Conservation (phyloP, 2,329 filamentous ascomycete species). For the Colletotrichum kahawae region DNA sequence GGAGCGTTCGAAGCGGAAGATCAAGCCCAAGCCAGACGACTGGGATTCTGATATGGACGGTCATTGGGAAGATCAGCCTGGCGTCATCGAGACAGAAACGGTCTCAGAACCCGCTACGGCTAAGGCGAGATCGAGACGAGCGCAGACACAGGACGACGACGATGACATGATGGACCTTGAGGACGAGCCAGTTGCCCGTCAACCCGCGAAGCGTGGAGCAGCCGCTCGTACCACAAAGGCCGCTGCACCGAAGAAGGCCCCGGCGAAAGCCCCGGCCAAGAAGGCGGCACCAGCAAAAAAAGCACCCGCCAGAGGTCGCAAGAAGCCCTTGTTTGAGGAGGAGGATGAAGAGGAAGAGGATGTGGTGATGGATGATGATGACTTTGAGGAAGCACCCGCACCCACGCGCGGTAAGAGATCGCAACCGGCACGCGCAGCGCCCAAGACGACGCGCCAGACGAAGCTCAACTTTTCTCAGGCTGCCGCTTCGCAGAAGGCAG, state of each 20-base stretch:
- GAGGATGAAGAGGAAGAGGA: conserved; percentile 52
- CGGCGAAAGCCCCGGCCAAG: conserved; percentile 46
- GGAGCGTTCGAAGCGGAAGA: conserved; percentile 48
- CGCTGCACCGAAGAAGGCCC: conserved; percentile 38
- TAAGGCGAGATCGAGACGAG: conserved; percentile 23
- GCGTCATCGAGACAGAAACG: conserved; percentile 60
- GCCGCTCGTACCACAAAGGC: conserved; percentile 33
- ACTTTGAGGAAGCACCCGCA: conserved; percentile 41
- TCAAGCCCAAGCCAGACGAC: conserved; percentile 76
- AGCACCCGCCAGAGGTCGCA: conserved; percentile 39
- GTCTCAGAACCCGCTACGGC: conserved; percentile 30
- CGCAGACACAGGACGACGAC: conserved; percentile 44
- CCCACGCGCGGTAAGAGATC: conserved; percentile 27
- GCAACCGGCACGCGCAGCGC: conserved; percentile 33
- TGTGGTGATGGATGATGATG: conserved; percentile 59
- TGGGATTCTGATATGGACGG: conserved; percentile 95
- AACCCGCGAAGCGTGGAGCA: conserved; percentile 32
- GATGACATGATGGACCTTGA: conserved; percentile 52
- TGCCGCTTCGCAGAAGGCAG: conserved; percentile 48
- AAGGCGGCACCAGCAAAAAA: conserved; percentile 43
- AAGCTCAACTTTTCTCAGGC: conserved; percentile 55
- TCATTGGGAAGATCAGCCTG: conserved; percentile 80
- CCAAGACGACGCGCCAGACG: conserved; percentile 46
- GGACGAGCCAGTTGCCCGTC: conserved; percentile 37
- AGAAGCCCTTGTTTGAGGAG: conserved; percentile 40